Evolutionary conservation across 208 protist species (phyloP), one percentile per base, ranked within the genome.

Genomic region (Novymonas esmeraldas): DNA sequence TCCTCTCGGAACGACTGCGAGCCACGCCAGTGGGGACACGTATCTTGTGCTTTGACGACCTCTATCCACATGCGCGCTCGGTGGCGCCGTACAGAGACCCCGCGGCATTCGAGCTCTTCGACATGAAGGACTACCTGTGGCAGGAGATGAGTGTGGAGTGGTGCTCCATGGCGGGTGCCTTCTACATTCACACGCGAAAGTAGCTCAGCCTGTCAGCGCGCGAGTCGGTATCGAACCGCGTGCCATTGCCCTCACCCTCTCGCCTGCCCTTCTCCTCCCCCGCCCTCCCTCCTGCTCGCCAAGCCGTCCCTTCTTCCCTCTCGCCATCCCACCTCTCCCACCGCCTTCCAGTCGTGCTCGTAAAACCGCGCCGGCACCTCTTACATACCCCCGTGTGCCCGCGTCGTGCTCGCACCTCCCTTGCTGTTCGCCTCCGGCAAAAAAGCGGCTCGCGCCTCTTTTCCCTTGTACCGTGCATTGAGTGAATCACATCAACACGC

Each of bases 81-180:
- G 73, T 95, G 7, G 81, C 85, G 0, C 39, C 50, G 14, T 44
- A 83, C 16, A 82, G 89, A n/a, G 89, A 95, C 56, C 85, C 89
- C 0, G 86, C 86, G 28, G 85, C 84, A 3, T 95, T 95, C 50
- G 81, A 77, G 63, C 78, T 76, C 33, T 95, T 95, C 61, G 61
- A 81, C 11, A 95, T 95, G 85, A 76, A 62, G 22, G 89, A 95
- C 66, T 95, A 86, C 60, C 51, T 59, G 18, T 95, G 89, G 89
- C 89, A 92, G 38, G 69, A 72, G 9, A 70, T 64, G 41, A 85
- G 76, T 42, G 89, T 95, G 9, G 89, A 95, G 64, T 95, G 89
- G 89, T 87, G 82, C 51, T 64, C 55, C 10, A 73, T 80, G 54
- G 73, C 84, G 20, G 89, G 89, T 11, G 46, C 64, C 0, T 95